Base-by-base conservation (phyloP, 2,329 filamentous ascomycete species). In the Escovopsis sp. region DNA sequence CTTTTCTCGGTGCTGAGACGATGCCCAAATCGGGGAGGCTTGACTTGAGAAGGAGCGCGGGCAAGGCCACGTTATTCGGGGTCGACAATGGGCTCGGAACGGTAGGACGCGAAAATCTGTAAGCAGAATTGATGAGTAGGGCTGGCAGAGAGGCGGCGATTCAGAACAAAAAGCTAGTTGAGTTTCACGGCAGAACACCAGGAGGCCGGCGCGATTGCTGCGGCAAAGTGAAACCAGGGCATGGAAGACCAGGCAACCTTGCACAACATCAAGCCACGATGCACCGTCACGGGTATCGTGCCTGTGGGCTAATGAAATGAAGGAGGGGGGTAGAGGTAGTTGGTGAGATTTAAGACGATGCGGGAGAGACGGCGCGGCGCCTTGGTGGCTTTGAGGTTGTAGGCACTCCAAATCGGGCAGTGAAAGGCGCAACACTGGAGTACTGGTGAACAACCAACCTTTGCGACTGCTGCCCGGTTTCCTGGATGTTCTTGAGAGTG, bases 51-150 rank as follows among this genome's bases (percentile, higher is more conserved):
- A 62, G 27, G 3, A 30, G 56, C 40, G 66, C 60, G 46, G 62
- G 60, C 51, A 65, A 67, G 39, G 63, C 56, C 42, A 62, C 59
- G 43, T 49, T 59, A 51, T 57, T 66, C 44, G 62, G 65, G 43
- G 64, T 62, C 45, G 52, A 72, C 38, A 73, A 59, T 48, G 71
- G 70, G 51, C 70, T 74, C 36, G 70, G 67, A 46, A 65, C 59
- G 43, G 62, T 55, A 53, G 63, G 67, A 54, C 66, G 62, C 50
- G 60, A 63, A 41, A 65, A 68, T 65, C 71, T 74, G 44, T 35
- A 46, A 20, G 53, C 43, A 37, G 45, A 47, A 49, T 40, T 47
- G 49, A 36, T 40, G 37, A 39, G 44, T 40, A 42, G 49, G 58
- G 39, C 40, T 38, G 39, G 40, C 37, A 25, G 12, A 38, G 34